phyloP scores from a whole-genome alignment of 148 eudicot genomes.

The Cornus florida region DNA sequence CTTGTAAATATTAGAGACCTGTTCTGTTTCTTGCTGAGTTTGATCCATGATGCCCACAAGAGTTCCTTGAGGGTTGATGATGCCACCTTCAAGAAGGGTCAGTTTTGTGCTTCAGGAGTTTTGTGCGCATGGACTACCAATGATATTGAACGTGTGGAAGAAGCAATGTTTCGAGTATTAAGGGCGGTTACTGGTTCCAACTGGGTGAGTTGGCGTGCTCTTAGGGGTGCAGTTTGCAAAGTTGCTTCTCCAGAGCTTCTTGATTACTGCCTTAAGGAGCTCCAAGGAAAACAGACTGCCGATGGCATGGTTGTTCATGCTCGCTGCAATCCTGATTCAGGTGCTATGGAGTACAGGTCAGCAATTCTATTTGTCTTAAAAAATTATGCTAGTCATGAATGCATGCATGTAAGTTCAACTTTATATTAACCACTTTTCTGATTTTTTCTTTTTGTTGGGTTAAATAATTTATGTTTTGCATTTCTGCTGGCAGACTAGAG shows the following conservation, averaged over 20 bases:
- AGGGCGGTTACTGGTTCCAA: slow-evolving; percentile 62
- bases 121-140: slow-evolving; percentile 62
- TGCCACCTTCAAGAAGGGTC: slow-evolving; percentile 43
- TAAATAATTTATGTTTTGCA: neutral
- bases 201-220: slow-evolving; percentile 90
- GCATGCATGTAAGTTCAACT: neutral
- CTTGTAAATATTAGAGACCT: slow-evolving; percentile 77
- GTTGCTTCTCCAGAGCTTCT: slow-evolving; percentile 70
- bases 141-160: slow-evolving; percentile 62
- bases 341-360: slow-evolving; percentile 81
- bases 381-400: neutral
- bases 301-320: slow-evolving; percentile 60
- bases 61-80: slow-evolving; percentile 22
- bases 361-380: neutral
- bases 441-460: too few relatives aligned
- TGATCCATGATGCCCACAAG: slow-evolving; percentile 53
- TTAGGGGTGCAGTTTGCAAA: slow-evolving; percentile 83
- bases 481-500: slow-evolving; percentile 58
- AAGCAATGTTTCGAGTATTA: slow-evolving; percentile 74
- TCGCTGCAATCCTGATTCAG: slow-evolving; percentile 63
- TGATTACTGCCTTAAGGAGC: slow-evolving; percentile 83
- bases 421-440: too few relatives aligned
- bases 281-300: slow-evolving; percentile 61
- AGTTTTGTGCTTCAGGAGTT: slow-evolving; percentile 39
- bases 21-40: slow-evolving; percentile 55